Conservation (phyloP, 306 rosid genomes). For the Ormosia emarginata region DNA sequence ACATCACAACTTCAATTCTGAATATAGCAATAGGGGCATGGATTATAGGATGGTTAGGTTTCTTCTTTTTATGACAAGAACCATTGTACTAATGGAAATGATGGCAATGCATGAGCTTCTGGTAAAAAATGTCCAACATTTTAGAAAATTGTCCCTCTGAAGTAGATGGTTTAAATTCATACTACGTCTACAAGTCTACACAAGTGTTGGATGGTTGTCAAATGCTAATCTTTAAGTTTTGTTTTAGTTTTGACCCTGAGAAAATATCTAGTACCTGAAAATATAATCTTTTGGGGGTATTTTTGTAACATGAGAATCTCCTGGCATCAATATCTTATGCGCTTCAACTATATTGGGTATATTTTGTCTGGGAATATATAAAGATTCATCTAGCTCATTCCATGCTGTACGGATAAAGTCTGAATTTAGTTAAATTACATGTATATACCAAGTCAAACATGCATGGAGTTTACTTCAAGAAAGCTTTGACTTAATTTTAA, state of each 20-base stretch:
- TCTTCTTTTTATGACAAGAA: slow-evolving; percentile 9
- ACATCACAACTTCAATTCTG: background rate
- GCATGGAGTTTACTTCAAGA: background rate
- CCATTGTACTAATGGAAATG: background rate
- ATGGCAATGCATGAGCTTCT: background rate
- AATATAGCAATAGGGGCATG: background rate
- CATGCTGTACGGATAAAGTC: background rate
- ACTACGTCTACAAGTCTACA: background rate
- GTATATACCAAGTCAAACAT: background rate
- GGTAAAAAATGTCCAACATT: background rate
- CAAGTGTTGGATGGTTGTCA: background rate
- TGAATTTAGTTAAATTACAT: background rate
- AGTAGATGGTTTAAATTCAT: slow-evolving; percentile 14
- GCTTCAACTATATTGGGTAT: slow-evolving; percentile 3
- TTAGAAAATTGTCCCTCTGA: background rate
- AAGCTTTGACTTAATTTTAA: background rate
- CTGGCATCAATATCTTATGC: background rate
- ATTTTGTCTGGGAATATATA: background rate
- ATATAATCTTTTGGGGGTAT: background rate
- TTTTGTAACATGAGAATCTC: background rate
- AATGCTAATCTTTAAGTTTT: background rate
- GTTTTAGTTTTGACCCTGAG: background rate
- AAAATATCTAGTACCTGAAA: background rate
- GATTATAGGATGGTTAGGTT: background rate
- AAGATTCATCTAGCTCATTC: background rate